Percentiles rank a stretch among this genome's conserved stretches.
These are phyloP conservation scores for Nymphaea colorata DNA, from an alignment of 164 flowering plant genomes.

Conservation along the genomic window DNA sequence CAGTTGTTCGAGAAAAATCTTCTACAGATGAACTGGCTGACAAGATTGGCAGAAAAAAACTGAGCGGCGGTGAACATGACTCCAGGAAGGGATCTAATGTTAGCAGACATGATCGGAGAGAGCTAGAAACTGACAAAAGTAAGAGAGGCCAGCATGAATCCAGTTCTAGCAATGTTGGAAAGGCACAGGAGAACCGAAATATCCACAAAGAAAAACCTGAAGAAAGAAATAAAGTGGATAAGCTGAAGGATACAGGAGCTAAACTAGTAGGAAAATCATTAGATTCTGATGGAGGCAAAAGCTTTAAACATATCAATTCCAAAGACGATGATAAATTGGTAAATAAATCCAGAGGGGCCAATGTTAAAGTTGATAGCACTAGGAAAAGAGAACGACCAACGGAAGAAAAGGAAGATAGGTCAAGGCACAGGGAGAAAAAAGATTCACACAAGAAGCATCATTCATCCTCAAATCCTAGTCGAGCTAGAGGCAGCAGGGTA, in stretches of 20 bases:
- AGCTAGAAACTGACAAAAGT: constrained; percentile 18
- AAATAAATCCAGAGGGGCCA: constrained; percentile 20
- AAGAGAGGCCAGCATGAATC: constrained; percentile 25
- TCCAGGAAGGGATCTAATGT: constrained; percentile 16
- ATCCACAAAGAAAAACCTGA: constrained; percentile 27
- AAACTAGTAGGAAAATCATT: constrained; percentile 28
- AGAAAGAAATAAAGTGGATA: constrained; percentile 27
- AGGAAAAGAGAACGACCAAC: constrained; percentile 37
- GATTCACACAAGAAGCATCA: constrained; percentile 55
- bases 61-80: constrained; percentile 22
- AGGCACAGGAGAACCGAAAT: constrained; percentile 6
- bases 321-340: constrained; percentile 38
- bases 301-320: constrained; percentile 16
- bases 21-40: constrained; percentile 5
- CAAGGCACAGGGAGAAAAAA: constrained; percentile 30
- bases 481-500: constrained; percentile 47
- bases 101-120: constrained; percentile 19
- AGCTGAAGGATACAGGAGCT: constrained; percentile 24
- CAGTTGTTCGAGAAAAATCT: constrained; percentile 6
- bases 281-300: constrained; percentile 37
- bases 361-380: constrained; percentile 30
- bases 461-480: constrained; percentile 45
- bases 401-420: constrained; percentile 48
- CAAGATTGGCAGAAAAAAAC: constrained; percentile 10
- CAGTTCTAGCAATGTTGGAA: constrained; percentile 16